A percentile compares a stretch with the other conserved stretches of the same genome.
Conservation (phyloP, 1,284 basidiomycete genomes). For the Cerrena zonata region DNA sequence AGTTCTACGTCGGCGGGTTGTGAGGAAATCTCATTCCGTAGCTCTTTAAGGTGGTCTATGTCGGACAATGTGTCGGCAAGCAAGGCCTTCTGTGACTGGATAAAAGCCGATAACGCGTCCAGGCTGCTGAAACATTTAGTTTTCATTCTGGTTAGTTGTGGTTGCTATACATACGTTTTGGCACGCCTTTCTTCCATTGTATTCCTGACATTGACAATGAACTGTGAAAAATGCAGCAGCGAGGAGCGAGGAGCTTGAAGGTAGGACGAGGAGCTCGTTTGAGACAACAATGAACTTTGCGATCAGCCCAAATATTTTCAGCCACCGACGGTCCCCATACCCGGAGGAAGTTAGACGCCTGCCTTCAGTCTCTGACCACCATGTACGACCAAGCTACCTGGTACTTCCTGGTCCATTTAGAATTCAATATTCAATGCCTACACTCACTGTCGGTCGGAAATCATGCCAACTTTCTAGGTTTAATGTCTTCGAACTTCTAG, state of each 20-base stretch:
- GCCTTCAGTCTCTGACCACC: not conserved
- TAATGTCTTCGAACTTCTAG: too few relatives aligned
- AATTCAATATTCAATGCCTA: too few relatives aligned
- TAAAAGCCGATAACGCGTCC: constrained; percentile 60
- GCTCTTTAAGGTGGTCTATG: constrained; percentile 45
- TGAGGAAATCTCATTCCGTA: constrained; percentile 34
- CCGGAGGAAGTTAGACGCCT: not conserved
- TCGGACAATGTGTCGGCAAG: constrained; percentile 56
- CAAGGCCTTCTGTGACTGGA: constrained; percentile 51
- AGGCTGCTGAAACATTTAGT: constrained; percentile 35
- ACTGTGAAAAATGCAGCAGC: not conserved
- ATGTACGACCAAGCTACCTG: too few relatives aligned
- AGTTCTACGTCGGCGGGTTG: constrained; percentile 27
- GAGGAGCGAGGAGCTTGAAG: not conserved
- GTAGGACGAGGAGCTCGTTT: not conserved
- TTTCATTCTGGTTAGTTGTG: not conserved
- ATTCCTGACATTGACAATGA: constrained; percentile 24
- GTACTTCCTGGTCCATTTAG: too few relatives aligned
- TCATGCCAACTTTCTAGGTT: too few relatives aligned
- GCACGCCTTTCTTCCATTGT: constrained; percentile 53
- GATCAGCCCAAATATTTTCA: not conserved
- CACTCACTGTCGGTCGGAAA: too few relatives aligned
- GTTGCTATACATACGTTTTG: constrained; percentile 39
- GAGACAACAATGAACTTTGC: not conserved
- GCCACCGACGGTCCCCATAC: not conserved